Evolutionary conservation across 768 basidiomycete species (phyloP).

Genomic region (Asterophora lycoperdoides): DNA sequence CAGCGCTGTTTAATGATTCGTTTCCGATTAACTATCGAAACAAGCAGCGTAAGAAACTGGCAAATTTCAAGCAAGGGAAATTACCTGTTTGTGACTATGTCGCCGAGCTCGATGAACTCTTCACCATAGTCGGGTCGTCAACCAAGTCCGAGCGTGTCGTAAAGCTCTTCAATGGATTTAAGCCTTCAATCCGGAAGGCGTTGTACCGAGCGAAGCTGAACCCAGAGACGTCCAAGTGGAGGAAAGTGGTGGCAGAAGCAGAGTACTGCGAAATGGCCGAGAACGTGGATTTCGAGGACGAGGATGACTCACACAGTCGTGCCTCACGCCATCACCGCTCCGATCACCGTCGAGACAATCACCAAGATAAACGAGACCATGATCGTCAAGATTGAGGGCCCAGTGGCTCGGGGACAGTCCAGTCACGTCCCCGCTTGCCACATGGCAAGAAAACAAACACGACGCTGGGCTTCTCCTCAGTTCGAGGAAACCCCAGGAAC

Average conservation of each 20-base stretch:
- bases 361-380: not conserved
- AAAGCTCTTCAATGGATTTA: slow-evolving; percentile 31
- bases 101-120: slow-evolving; percentile 27
- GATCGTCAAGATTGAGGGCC: not conserved
- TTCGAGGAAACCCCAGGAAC: no score
- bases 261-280: slow-evolving; percentile 23
- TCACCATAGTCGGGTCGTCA: slow-evolving; percentile 24
- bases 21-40: slow-evolving; percentile 19
- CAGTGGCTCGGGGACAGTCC: not conserved
- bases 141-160: slow-evolving; percentile 25
- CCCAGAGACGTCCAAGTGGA: slow-evolving; percentile 23
- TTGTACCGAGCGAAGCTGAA: slow-evolving; percentile 25
- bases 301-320: no score
- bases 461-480: not conserved
- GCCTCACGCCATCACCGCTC: no score
- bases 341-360: not conserved
- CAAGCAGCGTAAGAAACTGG: slow-evolving; percentile 24
- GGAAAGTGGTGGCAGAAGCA: slow-evolving; percentile 22
- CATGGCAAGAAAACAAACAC: not conserved
- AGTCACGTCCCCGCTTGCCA: not conserved
- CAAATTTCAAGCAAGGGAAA: slow-evolving; percentile 19
- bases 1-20: slow-evolving; percentile 7
- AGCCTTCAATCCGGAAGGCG: slow-evolving; percentile 22
- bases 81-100: slow-evolving; percentile 26
- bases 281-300: not conserved